Evolutionary conservation across 2,329 filamentous ascomycete genomes (phyloP).

Genomic region (Sporothrix inflata): DNA sequence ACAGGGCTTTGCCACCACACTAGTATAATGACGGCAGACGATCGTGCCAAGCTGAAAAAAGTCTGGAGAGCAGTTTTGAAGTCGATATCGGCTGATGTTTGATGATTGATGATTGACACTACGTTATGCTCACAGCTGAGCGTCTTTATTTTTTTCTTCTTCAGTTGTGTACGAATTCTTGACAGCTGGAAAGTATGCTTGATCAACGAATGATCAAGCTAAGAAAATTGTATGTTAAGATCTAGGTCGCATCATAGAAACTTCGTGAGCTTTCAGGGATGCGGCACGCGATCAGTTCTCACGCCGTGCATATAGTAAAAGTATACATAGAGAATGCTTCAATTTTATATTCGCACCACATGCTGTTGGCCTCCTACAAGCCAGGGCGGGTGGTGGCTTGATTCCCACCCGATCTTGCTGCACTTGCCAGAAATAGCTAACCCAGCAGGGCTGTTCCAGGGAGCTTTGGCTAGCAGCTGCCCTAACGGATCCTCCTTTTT

Average conservation of each 20-base stretch:
- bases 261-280: background rate
- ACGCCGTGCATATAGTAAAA: background rate
- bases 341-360: background rate
- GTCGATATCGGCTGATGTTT: background rate
- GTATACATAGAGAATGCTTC: too few species aligned
- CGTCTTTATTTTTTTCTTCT: too few species aligned
- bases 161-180: too few species aligned
- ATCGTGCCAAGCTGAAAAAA: background rate
- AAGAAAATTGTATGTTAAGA: background rate
- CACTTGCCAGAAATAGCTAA: slow-evolving; percentile 11
- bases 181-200: too few species aligned
- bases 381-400: background rate
- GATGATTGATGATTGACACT: background rate
- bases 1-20: too few species aligned
- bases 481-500: background rate
- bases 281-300: background rate
- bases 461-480: background rate
- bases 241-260: background rate
- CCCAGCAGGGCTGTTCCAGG: background rate
- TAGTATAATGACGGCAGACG: background rate
- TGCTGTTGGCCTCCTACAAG: background rate
- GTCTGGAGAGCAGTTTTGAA: background rate
- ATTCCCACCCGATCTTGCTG: background rate
- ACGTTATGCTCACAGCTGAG: background rate
- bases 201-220: too few species aligned